Percentiles rank a stretch among this genome's conserved stretches.
Conservation (phyloP, 768 basidiomycete genomes). For the Tylopilus plumbeoviolaceoides region DNA sequence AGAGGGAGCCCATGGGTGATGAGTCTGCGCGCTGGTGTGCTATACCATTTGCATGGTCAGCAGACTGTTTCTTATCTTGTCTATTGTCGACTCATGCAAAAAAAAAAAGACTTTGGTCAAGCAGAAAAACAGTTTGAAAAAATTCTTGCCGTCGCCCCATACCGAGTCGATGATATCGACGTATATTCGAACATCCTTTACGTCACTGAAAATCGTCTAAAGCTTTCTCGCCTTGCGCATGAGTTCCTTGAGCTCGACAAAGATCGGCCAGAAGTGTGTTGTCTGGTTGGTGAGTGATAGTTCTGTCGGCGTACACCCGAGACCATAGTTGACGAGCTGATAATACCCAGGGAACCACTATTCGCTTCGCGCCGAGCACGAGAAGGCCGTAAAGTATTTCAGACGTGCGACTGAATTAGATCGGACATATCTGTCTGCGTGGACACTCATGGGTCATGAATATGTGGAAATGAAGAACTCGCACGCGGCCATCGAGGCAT, state of each 20-base stretch:
- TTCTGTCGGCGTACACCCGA: not conserved
- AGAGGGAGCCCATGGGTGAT: slow-evolving; percentile 82
- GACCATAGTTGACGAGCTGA: not conserved
- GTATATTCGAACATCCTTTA: slow-evolving; percentile 96
- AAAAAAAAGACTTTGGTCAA: slow-evolving; percentile 80
- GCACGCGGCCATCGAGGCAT: slow-evolving; percentile 97
- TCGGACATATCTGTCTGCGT: slow-evolving; percentile 90
- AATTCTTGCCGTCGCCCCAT: slow-evolving; percentile 77
- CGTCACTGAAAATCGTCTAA: slow-evolving; percentile 84
- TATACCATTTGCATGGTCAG: slow-evolving; percentile 89
- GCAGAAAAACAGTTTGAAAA: slow-evolving; percentile 84
- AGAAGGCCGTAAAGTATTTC: slow-evolving; percentile 95
- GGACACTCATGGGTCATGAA: slow-evolving; percentile 99
- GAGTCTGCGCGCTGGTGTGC: slow-evolving; percentile 78
- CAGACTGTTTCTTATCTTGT: slow-evolving; percentile 2
- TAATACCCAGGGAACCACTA: slow-evolving; percentile 84
- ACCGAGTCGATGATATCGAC: slow-evolving; percentile 91
- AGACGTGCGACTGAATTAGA: slow-evolving; percentile 92
- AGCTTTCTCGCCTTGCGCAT: slow-evolving; percentile 87
- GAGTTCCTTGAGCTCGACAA: slow-evolving; percentile 87
- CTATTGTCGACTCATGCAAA: slow-evolving; percentile 4
- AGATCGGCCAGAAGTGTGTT: slow-evolving; percentile 94
- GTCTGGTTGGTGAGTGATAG: slow-evolving; percentile 73
- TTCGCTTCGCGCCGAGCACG: slow-evolving; percentile 88
- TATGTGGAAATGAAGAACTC: slow-evolving; percentile 99